Percentiles rank a stretch among this genome's conserved stretches.
These are phyloP conservation scores for Silybum marianum DNA, from an alignment of 129 eudicot species.

Conservation along the genomic window DNA sequence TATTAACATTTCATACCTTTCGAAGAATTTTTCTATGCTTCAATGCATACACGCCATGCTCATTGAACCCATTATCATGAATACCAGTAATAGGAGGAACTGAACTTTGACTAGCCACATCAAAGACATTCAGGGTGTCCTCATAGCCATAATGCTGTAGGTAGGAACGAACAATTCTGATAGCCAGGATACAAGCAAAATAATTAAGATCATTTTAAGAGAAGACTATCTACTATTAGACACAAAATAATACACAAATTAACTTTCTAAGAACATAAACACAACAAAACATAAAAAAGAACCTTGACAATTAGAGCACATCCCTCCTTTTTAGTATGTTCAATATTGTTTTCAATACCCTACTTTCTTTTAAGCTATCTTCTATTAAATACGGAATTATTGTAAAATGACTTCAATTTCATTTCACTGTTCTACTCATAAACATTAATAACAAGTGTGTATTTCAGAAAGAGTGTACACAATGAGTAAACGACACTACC, in stretches of 20 bases:
- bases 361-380: background rate
- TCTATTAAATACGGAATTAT: background rate
- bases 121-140: slow-evolving; percentile 78
- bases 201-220: slow-evolving; percentile 4
- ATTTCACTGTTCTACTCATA: background rate
- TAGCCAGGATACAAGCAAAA: slow-evolving; percentile 26
- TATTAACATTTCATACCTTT: slow-evolving; percentile 53
- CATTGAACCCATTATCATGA: slow-evolving; percentile 59
- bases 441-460: background rate
- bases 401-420: background rate
- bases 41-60: slow-evolving; percentile 56
- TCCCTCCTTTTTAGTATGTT: no score
- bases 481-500: background rate
- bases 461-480: background rate
- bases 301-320: background rate
- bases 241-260: background rate
- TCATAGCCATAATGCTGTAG: slow-evolving; percentile 91
- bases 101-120: slow-evolving; percentile 62
- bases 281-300: background rate
- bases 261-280: background rate
- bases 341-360: no score
- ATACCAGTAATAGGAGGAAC: slow-evolving; percentile 57
- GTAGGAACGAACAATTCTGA: slow-evolving; percentile 87
- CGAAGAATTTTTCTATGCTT: slow-evolving; percentile 72
- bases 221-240: slow-evolving; percentile 3